Base-by-base conservation (phyloP, 768 basidiomycete genomes). In the Leccinum pellstonianum region DNA sequence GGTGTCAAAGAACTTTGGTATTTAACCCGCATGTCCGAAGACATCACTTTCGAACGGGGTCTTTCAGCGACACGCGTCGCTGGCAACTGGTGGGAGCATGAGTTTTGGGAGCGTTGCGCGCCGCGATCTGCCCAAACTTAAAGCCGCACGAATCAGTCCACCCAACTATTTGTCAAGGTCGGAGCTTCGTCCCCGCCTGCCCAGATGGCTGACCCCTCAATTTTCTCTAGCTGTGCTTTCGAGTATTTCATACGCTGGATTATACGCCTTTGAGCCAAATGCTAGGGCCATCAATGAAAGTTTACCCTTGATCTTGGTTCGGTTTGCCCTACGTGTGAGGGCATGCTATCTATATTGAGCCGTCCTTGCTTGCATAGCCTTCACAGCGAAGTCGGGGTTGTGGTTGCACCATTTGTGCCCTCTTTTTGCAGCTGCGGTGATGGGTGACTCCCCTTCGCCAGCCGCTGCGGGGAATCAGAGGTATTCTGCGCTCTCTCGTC, bases 1-100 rank as follows among this genome's bases (percentile, higher is more conserved):
- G 83, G 82, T 4, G 80, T 97, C 29, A 66, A 74, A 10, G 84
- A 90, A 59, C 68, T 92, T 4, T 91, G 87, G 87, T 82, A 78
- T 73, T 73, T 93, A 55, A 59, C 64, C 51, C 75, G 79, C 60
- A 64, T 66, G 21, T 76, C 77, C 1, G 69, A 74, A 1, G 63
- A 19, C 69, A 71, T n/a, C 29, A 46, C 62, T 31, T 71, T 71
- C 41, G 62, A 67, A 62, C 71, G 70, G 58, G 70, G 70, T 58
- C 71, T 81, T 15, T 73, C 68, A 4, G 66, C 86, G 50, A 75
- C 77, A 50, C 79, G 74, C 64, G 68, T 85, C 47, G 70, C 77
- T 33, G 82, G 80, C 25, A 67, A 79, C 25, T 90, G 87, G 86
- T 79, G 77, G 75, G 76, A 81, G 35, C 81, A 88, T 64, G 61